phyloP scores from a whole-genome alignment of 2,329 filamentous ascomycete genomes.

The Juglanconis oblonga region DNA sequence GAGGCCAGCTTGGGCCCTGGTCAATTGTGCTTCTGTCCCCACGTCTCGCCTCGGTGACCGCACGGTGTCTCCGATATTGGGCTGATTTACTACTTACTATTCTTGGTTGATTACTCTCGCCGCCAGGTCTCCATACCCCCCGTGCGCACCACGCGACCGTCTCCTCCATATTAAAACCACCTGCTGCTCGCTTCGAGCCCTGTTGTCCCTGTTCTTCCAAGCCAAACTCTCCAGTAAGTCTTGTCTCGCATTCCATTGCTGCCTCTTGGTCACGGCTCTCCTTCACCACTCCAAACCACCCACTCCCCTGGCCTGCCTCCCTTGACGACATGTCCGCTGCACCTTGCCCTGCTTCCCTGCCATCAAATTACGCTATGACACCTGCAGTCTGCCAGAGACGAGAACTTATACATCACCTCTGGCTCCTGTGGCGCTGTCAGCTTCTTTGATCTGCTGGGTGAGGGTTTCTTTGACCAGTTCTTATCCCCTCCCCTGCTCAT shows the following conservation, averaged over 20 bases:
- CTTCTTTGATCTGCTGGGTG: constrained; percentile 15
- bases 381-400: constrained; percentile 8
- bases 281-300: neutral
- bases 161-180: constrained; percentile 17
- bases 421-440: constrained; percentile 8
- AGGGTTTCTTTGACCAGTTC: constrained; percentile 1
- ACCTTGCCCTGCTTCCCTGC: constrained; percentile 2
- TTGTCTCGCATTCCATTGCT: neutral
- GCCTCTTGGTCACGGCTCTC: neutral
- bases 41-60: constrained; percentile 6
- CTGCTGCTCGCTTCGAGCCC: constrained; percentile 3
- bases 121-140: neutral
- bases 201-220: constrained; percentile 9
- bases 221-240: constrained; percentile 16
- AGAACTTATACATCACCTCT: constrained; percentile 12
- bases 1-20: constrained; percentile 6
- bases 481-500: constrained; percentile 10
- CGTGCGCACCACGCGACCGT: constrained; percentile 10
- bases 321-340: neutral
- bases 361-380: constrained; percentile 8
- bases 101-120: constrained; percentile 12
- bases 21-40: constrained; percentile 5
- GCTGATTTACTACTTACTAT: constrained; percentile 14
- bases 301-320: neutral
- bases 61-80: constrained; percentile 21